Evolutionary conservation across 768 basidiomycete species (phyloP).

Genomic region (Termitomyces bulborhizus): DNA sequence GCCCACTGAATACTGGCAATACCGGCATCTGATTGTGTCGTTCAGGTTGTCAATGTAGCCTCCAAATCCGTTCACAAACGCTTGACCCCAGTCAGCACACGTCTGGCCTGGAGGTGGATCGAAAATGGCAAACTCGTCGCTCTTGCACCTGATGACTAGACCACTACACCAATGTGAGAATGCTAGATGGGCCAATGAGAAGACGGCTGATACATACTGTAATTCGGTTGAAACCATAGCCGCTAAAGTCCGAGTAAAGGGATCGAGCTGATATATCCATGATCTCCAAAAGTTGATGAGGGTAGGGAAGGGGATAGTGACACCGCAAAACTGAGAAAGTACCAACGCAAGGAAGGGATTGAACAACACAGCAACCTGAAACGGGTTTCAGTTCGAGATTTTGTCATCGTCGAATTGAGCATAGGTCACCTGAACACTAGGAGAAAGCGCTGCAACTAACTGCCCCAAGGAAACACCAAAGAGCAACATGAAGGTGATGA

Average conservation of each 20-base stretch:
- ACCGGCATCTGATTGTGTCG: constrained; percentile 57
- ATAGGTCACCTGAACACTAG: constrained; percentile 51
- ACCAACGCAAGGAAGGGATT: constrained; percentile 69
- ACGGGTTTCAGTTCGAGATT: constrained; percentile 12
- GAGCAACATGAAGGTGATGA: constrained; percentile 63
- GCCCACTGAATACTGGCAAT: constrained; percentile 64
- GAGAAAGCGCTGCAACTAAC: constrained; percentile 68
- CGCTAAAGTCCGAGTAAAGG: constrained; percentile 64
- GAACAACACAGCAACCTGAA: constrained; percentile 66
- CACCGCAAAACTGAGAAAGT: constrained; percentile 73
- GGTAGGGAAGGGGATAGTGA: constrained; percentile 64
- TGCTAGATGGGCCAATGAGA: background rate
- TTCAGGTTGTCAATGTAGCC: constrained; percentile 71
- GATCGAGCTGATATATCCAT: constrained; percentile 73
- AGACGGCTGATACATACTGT: constrained; percentile 35
- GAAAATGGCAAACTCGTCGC: constrained; percentile 68
- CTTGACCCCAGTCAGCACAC: constrained; percentile 62
- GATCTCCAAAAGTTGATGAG: constrained; percentile 63
- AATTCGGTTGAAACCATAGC: constrained; percentile 77
- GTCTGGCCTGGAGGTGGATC: constrained; percentile 70
- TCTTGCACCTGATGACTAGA: constrained; percentile 54
- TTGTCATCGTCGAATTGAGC: too few species aligned
- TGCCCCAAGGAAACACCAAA: constrained; percentile 67
- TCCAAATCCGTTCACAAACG: constrained; percentile 54
- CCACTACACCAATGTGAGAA: constrained; percentile 34